phyloP scores from a whole-genome alignment of 768 basidiomycete genomes.

The Exidia glandulosa region DNA sequence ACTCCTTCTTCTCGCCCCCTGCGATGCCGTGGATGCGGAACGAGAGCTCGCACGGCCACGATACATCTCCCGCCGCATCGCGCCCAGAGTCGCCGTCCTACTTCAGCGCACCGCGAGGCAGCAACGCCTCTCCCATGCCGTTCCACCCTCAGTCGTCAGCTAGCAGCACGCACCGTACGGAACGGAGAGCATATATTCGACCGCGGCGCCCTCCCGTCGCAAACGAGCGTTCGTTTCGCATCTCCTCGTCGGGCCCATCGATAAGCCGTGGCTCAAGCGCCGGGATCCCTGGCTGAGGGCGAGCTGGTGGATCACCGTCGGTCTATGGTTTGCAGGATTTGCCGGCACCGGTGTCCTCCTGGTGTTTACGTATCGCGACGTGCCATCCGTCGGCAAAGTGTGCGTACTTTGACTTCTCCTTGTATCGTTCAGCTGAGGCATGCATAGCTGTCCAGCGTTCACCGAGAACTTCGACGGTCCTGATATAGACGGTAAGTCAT shows the following conservation, averaged over 20 bases:
- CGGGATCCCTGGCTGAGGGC: conserved; percentile 31
- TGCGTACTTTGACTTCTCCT: conserved; percentile 2
- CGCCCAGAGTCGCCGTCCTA: not conserved
- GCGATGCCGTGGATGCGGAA: conserved; percentile 3
- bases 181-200: not conserved
- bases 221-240: conserved; percentile 8
- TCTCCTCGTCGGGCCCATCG: conserved; percentile 22
- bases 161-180: not conserved
- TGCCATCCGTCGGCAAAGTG: conserved; percentile 24
- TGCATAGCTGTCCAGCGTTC: conserved; percentile 10
- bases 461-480: conserved; percentile 34
- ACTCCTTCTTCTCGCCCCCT: conserved; percentile 3
- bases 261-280: conserved; percentile 40
- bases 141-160: not conserved
- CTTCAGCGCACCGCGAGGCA: not conserved
- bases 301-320: conserved; percentile 41
- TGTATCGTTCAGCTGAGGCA: no score
- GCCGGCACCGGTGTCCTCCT: conserved; percentile 30
- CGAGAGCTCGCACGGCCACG: not conserved
- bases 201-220: not conserved
- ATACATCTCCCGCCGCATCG: not conserved
- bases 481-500: conserved; percentile 30
- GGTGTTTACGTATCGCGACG: conserved; percentile 32
- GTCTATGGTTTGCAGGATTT: conserved; percentile 31
- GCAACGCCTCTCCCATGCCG: not conserved